phyloP scores from a whole-genome alignment of 306 rosid species.

The Inga laurina region DNA sequence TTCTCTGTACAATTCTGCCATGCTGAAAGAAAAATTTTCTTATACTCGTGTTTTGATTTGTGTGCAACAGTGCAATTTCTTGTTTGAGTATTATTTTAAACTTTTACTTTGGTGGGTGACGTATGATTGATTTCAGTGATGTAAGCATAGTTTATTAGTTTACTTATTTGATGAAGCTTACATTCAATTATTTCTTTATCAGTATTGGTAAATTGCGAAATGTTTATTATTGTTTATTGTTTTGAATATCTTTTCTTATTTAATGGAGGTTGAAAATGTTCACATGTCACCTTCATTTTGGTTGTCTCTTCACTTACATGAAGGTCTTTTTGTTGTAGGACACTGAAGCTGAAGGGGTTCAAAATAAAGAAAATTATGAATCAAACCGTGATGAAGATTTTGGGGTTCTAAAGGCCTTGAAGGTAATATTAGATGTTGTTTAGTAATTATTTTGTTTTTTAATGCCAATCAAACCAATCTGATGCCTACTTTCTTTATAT shows the following conservation, averaged over 20 bases:
- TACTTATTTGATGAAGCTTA: conserved; percentile 5
- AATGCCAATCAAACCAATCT: conserved; percentile 19
- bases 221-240: background rate
- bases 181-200: conserved; percentile 21
- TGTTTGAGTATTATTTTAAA: background rate
- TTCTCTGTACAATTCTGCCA: background rate
- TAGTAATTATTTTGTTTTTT: background rate
- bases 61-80: conserved; percentile 1
- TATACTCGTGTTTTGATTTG: conserved; percentile 22
- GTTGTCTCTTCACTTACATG: conserved; percentile 21
- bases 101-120: background rate
- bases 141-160: background rate
- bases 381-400: conserved; percentile 49
- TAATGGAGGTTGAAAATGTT: conserved; percentile 21
- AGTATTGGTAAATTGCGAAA: background rate
- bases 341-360: conserved; percentile 52
- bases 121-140: background rate
- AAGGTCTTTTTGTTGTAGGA: conserved; percentile 50
- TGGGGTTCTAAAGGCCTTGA: conserved; percentile 57
- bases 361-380: conserved; percentile 54
- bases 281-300: conserved; percentile 8
- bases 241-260: background rate
- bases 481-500: conserved; percentile 11
- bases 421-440: conserved; percentile 54
- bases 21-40: background rate